A percentile compares a stretch with the other conserved stretches of the same genome.
Conservation (phyloP, 2,329 filamentous ascomycete species). For the Immersiporthe knoxdaviesiana region DNA sequence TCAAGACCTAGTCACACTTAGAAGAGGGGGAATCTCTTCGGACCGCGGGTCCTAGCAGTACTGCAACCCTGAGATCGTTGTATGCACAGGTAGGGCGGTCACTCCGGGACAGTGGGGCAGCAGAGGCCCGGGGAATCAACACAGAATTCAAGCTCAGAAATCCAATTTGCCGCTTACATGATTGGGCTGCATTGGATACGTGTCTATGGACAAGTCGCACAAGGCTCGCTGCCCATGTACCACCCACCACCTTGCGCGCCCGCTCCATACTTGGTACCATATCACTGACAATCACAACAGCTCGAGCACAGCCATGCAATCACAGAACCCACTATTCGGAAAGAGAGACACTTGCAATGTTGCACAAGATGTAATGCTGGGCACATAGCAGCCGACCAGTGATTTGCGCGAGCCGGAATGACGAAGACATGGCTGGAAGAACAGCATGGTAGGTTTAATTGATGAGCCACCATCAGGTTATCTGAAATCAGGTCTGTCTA, state of each 20-base stretch:
- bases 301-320: not conserved
- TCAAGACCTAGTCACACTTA: constrained; percentile 13
- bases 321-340: not conserved
- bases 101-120: constrained; percentile 9
- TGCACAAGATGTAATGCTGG: not conserved
- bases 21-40: constrained; percentile 28
- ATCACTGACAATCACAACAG: not conserved
- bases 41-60: constrained; percentile 29
- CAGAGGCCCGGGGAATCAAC: constrained; percentile 11
- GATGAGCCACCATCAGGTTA: not conserved
- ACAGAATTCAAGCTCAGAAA: not conserved
- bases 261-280: not conserved
- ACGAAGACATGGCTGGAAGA: not conserved
- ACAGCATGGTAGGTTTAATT: not conserved
- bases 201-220: not conserved
- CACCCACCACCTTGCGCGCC: not conserved
- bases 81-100: constrained; percentile 10
- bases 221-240: not conserved
- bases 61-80: constrained; percentile 23
- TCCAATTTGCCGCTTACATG: not conserved
- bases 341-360: not conserved
- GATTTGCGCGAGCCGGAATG: not conserved
- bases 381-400: not conserved
- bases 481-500: not conserved
- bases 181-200: not conserved